Conservation (phyloP, 768 basidiomycete genomes). For the Termitomyces sp. region DNA sequence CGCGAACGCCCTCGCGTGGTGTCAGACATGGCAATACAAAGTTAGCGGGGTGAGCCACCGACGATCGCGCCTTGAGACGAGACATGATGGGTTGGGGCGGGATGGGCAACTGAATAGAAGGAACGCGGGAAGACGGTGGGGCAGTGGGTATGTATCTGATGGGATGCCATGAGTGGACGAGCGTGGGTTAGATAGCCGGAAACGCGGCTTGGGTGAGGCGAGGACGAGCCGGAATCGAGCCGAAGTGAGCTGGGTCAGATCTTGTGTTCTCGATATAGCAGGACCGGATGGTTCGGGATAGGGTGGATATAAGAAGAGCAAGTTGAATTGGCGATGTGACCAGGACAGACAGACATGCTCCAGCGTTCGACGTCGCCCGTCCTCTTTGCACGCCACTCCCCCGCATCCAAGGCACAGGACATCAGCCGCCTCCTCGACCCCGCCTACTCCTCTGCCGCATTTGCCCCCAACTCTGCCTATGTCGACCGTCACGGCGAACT, state of each 20-base stretch:
- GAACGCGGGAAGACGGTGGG: too few relatives aligned
- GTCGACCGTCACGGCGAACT: conserved; percentile 60
- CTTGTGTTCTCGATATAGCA: conserved; percentile 1
- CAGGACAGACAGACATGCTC: background rate
- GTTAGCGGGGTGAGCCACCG: too few relatives aligned
- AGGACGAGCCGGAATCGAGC: conserved; percentile 3
- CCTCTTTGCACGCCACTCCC: conserved; percentile 8
- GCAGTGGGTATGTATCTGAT: too few relatives aligned
- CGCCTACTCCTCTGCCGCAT: conserved; percentile 39
- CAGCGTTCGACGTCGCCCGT: conserved; percentile 12
- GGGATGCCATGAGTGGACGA: too few relatives aligned
- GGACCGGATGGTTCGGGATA: conserved; percentile 10
- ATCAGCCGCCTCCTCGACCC: conserved; percentile 65
- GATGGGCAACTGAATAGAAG: too few relatives aligned
- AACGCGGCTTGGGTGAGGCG: conserved; percentile 15
- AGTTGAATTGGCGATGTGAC: background rate
- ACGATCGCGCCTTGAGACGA: too few relatives aligned
- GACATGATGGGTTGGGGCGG: too few relatives aligned
- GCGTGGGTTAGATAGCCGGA: background rate
- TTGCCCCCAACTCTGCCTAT: conserved; percentile 36
- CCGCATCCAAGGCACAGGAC: conserved; percentile 31
- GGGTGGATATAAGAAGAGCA: conserved; percentile 5
- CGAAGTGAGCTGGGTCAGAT: conserved; percentile 10
- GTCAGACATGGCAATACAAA: too few relatives aligned
- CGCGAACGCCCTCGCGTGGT: too few relatives aligned